A percentile compares a stretch with the other conserved stretches of the same genome.
Conservation (phyloP, 768 basidiomycete genomes). For the Exsudoporus frostii region DNA sequence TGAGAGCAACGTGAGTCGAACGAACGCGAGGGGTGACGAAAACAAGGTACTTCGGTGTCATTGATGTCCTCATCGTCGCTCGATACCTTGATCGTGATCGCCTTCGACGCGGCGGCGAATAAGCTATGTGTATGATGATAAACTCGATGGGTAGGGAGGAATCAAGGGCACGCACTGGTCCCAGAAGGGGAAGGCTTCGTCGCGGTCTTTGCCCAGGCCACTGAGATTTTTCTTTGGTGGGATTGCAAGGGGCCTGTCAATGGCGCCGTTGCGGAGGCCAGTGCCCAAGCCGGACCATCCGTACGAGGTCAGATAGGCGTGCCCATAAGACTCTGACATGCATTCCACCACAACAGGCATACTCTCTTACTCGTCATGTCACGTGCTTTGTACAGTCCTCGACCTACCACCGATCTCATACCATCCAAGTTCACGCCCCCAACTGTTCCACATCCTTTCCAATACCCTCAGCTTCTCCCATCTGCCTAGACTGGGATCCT, state of each 20-base stretch:
- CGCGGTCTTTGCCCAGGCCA: slow-evolving; percentile 89
- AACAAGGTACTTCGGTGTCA: slow-evolving; percentile 10
- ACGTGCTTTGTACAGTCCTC: slow-evolving; percentile 2
- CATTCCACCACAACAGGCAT: not conserved
- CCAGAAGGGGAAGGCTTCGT: slow-evolving; percentile 97
- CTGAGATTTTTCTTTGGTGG: slow-evolving; percentile 82
- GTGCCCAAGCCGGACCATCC: slow-evolving; percentile 88
- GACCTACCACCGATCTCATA: slow-evolving; percentile 24
- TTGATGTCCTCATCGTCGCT: slow-evolving; percentile 50
- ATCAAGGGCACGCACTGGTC: slow-evolving; percentile 71
- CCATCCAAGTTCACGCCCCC: slow-evolving; percentile 73
- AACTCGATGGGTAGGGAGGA: not conserved
- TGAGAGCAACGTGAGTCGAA: not conserved
- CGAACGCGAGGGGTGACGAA: too few relatives aligned
- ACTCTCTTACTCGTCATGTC: not conserved
- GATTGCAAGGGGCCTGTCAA: slow-evolving; percentile 71
- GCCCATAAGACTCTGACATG: slow-evolving; percentile 37
- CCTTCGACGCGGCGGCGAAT: slow-evolving; percentile 77
- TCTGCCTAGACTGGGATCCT: slow-evolving; percentile 65
- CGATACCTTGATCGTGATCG: slow-evolving; percentile 69
- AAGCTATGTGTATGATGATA: slow-evolving; percentile 33
- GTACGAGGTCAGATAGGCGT: slow-evolving; percentile 70
- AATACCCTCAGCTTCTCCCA: slow-evolving; percentile 75
- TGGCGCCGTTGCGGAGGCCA: slow-evolving; percentile 80
- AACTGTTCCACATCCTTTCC: slow-evolving; percentile 86